Evolutionary conservation across 2,329 filamentous ascomycete species (phyloP).

Genomic region (Microcyclospora pomicola): DNA sequence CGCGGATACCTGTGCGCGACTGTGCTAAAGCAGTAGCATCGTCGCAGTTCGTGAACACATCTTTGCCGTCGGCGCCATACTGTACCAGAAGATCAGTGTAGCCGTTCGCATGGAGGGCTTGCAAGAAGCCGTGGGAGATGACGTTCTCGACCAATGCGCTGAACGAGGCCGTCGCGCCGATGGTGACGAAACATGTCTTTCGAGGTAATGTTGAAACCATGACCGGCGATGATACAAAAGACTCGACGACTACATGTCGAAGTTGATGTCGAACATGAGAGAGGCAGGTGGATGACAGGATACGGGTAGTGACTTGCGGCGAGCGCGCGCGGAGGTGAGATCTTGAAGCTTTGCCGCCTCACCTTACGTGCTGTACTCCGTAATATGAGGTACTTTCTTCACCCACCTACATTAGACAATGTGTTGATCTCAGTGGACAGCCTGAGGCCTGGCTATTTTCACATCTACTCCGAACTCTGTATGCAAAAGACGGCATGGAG

Average conservation of each 20-base stretch:
- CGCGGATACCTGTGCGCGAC: conserved; percentile 24
- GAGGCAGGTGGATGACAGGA: conserved; percentile 1
- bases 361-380: too few relatives aligned
- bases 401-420: too few relatives aligned
- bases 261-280: conserved; percentile 2
- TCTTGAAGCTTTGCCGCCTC: too few relatives aligned
- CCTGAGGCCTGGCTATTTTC: too few relatives aligned
- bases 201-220: neutral
- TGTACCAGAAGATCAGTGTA: conserved; percentile 69
- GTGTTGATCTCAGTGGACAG: too few relatives aligned
- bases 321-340: too few relatives aligned
- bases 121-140: conserved; percentile 48
- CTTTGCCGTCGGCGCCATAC: conserved; percentile 55
- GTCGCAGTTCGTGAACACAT: conserved; percentile 34
- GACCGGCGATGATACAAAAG: neutral
- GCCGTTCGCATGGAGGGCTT: conserved; percentile 40
- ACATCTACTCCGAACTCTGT: too few relatives aligned
- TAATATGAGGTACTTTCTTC: too few relatives aligned
- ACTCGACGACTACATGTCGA: conserved; percentile 7
- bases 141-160: conserved; percentile 53
- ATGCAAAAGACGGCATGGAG: too few relatives aligned
- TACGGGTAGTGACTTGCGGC: neutral
- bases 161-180: conserved; percentile 85
- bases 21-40: conserved; percentile 1
- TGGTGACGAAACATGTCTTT: conserved; percentile 66